phyloP scores from a whole-genome alignment of 169 alveolate genomes.

The Plasmodium adleri region DNA sequence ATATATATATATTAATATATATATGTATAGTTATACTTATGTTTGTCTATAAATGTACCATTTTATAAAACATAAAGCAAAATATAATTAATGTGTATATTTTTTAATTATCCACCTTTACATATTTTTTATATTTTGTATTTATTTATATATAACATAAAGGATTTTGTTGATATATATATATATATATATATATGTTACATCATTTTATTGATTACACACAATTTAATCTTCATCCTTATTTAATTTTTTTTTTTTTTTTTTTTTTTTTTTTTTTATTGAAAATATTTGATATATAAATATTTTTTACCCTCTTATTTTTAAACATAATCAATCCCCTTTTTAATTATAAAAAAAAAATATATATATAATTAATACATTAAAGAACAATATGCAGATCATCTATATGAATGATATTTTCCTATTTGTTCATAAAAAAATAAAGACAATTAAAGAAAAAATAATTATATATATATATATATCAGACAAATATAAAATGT shows the following conservation, averaged over 20 bases:
- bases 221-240: no score
- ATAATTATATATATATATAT: no score
- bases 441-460: no score
- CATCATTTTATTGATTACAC: constrained; percentile 1
- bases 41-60: no score
- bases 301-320: neutral
- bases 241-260: neutral
- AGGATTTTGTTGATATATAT: neutral
- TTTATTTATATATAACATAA: neutral
- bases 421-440: no score
- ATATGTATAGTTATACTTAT: no score
- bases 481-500: no score
- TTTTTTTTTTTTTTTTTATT: neutral
- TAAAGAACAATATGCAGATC: no score
- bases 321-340: neutral
- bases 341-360: constrained; percentile 2
- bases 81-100: neutral
- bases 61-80: no score
- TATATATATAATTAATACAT: no score
- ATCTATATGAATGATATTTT: no score
- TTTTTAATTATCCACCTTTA: neutral
- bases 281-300: neutral
- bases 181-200: neutral
- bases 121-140: neutral
- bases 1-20: neutral